Evolutionary conservation across 2,329 filamentous ascomycete genomes (phyloP), one percentile per base, ranked within the genome.

Genomic region (Clathrospora elynae): DNA sequence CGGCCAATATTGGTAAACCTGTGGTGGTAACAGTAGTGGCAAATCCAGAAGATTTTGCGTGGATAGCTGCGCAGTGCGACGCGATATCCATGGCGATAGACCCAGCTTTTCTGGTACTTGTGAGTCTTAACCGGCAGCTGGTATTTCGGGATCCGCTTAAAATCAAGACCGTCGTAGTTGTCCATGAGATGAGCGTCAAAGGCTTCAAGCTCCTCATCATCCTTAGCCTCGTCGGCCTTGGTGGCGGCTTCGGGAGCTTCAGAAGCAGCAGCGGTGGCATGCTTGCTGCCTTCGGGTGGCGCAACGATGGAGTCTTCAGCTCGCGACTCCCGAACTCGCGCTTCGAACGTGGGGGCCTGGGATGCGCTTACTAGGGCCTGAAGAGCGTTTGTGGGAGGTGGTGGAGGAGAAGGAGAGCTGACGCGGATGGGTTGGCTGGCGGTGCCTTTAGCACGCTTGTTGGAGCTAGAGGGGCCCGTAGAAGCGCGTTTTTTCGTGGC

Each of bases 121-220:
- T 24, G 22, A 2, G 28, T 24, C 6, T n/a, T 6, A 14, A 41
- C 10, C 7, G 37, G 37, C 37, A 33, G 33, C 7, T 12, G 23
- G 13, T 6, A 41, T n/a, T 10, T n/a, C 5, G 40, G 11, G 10
- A 43, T 17, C 7, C 35, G 42, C 2, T 10, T 30, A 13, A 16
- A 45, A 19, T 45, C 35, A 17, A 39, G 18, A 18, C 35, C 35
- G 12, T 39, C 30, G 35, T 34, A 39, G 29, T 22, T 25, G 24
- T 45, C 42, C 18, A 13, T 7, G 11, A 39, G 20, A 16, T 17
- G 17, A 5, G 17, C 25, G 25, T 39, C 26, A 31, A 40, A 40
- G 8, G 3, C 29, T 8, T 31, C 29, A 23, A 23, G 10, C 6
- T 6, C 20, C 29, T 31, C 14, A 18, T 31, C 29, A 14, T 31